Conservation (phyloP, 1,139 yeast genomes). For the Diutina siamensis region DNA sequence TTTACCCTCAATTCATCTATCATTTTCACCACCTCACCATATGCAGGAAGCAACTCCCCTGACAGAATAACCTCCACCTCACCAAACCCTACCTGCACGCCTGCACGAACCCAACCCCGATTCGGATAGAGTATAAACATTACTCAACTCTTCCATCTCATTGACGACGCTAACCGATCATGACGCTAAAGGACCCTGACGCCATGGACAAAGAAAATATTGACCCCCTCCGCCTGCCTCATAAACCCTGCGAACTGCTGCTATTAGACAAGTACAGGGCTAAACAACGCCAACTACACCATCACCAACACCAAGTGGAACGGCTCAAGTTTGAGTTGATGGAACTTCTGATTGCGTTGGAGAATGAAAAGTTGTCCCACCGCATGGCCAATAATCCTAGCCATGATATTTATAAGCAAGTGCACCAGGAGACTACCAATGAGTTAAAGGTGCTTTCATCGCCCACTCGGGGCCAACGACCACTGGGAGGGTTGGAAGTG, state of each 20-base stretch:
- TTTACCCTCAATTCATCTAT: too few relatives aligned
- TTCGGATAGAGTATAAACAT: too few relatives aligned
- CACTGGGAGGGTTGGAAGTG: too few relatives aligned
- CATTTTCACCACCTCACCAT: too few relatives aligned
- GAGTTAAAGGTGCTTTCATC: conserved; percentile 7
- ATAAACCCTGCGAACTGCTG: too few relatives aligned
- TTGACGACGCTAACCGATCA: background rate
- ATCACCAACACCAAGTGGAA: conserved; percentile 16
- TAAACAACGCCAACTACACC: conserved; percentile 18
- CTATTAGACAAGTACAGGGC: background rate
- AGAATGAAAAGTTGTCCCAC: conserved; percentile 10
- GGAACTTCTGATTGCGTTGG: conserved; percentile 15
- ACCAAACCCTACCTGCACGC: too few relatives aligned
- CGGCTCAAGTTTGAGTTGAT: conserved; percentile 18
- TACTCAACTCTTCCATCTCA: background rate
- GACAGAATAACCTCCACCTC: too few relatives aligned
- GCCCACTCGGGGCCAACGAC: conserved; percentile 8
- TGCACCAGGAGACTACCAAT: conserved; percentile 7
- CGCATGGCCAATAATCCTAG: conserved; percentile 8
- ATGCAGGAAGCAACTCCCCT: too few relatives aligned
- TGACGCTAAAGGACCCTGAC: background rate
- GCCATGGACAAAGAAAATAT: conserved; percentile 2
- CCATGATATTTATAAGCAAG: conserved; percentile 3
- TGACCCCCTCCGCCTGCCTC: background rate
- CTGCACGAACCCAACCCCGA: too few relatives aligned